A percentile compares a stretch with the other conserved stretches of the same genome.
These are phyloP conservation scores for Ogataea ramenticola DNA, from an alignment of 805 yeast species.

Conservation along the genomic window DNA sequence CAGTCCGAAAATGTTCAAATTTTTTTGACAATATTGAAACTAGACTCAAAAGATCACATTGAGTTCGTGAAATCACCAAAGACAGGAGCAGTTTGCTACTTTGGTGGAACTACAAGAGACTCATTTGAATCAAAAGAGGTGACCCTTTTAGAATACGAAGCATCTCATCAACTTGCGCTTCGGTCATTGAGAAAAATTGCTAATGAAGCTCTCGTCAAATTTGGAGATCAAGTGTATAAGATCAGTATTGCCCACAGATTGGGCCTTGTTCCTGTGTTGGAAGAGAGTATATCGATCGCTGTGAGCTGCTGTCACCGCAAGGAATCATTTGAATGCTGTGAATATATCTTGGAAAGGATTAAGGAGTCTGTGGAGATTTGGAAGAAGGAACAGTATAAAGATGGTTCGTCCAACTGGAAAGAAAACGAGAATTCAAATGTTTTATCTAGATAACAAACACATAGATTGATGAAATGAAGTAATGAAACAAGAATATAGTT, in stretches of 20 bases:
- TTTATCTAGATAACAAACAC: no score
- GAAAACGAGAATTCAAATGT: constrained; percentile 28
- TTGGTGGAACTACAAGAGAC: constrained; percentile 45
- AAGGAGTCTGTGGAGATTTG: constrained; percentile 42
- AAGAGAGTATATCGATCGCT: constrained; percentile 39
- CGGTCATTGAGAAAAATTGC: constrained; percentile 30
- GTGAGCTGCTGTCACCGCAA: constrained; percentile 38
- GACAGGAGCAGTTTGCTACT: constrained; percentile 43
- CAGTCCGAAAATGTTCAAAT: constrained; percentile 8
- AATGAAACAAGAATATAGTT: neutral
- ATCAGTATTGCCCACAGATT: constrained; percentile 37
- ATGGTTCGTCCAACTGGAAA: constrained; percentile 37
- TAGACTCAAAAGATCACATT: constrained; percentile 16
- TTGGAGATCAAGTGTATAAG: constrained; percentile 20
- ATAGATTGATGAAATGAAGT: neutral
- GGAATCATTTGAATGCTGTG: constrained; percentile 41
- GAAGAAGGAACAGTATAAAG: constrained; percentile 39
- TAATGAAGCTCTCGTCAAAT: constrained; percentile 21
- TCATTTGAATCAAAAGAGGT: constrained; percentile 35
- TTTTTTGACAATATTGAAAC: constrained; percentile 16
- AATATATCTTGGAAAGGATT: constrained; percentile 36
- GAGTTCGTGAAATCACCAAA: constrained; percentile 33
- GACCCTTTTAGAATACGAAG: constrained; percentile 35
- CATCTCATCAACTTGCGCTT: constrained; percentile 35
- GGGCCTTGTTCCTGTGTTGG: constrained; percentile 39